Base-by-base conservation (phyloP, 192 early-diverging fungal genomes). In the Diversispora eburnea region DNA sequence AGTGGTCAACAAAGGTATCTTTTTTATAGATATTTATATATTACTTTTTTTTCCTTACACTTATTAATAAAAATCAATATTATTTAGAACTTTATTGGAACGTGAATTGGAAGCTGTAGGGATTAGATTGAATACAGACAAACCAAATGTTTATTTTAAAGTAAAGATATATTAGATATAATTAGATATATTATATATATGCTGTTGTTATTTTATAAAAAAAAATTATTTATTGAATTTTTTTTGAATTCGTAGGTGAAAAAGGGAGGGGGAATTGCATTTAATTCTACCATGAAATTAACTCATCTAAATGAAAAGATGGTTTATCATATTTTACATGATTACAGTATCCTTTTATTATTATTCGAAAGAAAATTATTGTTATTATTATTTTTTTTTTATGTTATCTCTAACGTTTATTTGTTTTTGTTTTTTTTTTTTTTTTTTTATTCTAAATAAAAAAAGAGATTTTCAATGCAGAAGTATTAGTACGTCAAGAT, bases 91-190 rank as follows among this genome's bases (percentile, higher is more conserved):
- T 58, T 80, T 94, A 48, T 84, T 98, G 22, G 97, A 98, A 74
- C 83, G 84, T 66, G 97, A 99, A 84, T 85, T 99, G 79, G 94
- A 99, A 77, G 89, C 94, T 0, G 94, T 99, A 20, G 98, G 96
- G 8, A 97, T 99, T 64, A 86, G 98, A 70, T 84, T 99, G 65
- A 99, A 99, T 81, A 87, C 84, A 56, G 60, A 76, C 39, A 83
- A 80, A 76, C 95, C 98, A 8, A 98, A 99, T 78, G 95, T 99
- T 59, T 94, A 95, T 77, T 98, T 95, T 85, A 98, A 98, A 82
- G 82, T 88, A 70, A 46, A 49, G n/a, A 17, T 20, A 25, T 33
- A 33, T 33, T 33, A 33, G 25, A n/a, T n/a, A n/a, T n/a, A n/a
- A n/a, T n/a, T n/a, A n/a, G n/a, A n/a, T n/a, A n/a, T n/a, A n/a